Base-by-base conservation (phyloP, 768 basidiomycete species). In the Suillus paluster region DNA sequence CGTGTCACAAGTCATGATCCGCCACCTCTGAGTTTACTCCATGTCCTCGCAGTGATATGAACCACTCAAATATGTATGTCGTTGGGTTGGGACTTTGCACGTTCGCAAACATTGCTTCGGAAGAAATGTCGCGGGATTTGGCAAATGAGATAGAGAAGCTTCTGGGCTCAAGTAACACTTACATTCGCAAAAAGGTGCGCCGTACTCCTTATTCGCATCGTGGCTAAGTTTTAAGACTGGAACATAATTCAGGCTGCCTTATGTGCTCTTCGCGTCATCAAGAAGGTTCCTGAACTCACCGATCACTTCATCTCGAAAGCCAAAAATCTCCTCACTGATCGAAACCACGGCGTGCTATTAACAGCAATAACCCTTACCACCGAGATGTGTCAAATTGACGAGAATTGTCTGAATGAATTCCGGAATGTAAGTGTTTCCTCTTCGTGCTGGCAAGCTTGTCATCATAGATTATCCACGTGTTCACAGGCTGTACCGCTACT, bases 91-190 rank as follows among this genome's bases (percentile, higher is more conserved):
- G 95, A 2, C 86, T 99, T 39, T 98, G 95, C 70, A 99, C 97
- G 0, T 99, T 99, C 72, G 97, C 97, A 62, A 98, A 99, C 72
- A 99, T 99, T 67, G 95, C 97, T 11, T 97, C 95, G 21, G 97
- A 99, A 77, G 97, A 99, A 78, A 99, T 99, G 97, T 95, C 97
- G 33, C 88, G 97, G 65, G 97, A 99, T 82, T 81, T 99, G 67
- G 92, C 92, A 58, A 97, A 98, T 70, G 97, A 99, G 80, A 92
- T 99, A 66, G 96, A 98, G 79, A 98, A 99, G 77, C 82, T 99
- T 5, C 80, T 99, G 59, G 97, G 97, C 11, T 97, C 95, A 39
- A 96, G 94, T 66, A 99, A 99, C 72, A 94, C 97, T 5, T 99
- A 99, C 77, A 98, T 99, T 67, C 91, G 97, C 60, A 99, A 99